Evolutionary conservation across 495 filamentous ascomycete genomes (phyloP), one percentile per base, ranked within the genome.

Genomic region (Penicillium egyptiacum): DNA sequence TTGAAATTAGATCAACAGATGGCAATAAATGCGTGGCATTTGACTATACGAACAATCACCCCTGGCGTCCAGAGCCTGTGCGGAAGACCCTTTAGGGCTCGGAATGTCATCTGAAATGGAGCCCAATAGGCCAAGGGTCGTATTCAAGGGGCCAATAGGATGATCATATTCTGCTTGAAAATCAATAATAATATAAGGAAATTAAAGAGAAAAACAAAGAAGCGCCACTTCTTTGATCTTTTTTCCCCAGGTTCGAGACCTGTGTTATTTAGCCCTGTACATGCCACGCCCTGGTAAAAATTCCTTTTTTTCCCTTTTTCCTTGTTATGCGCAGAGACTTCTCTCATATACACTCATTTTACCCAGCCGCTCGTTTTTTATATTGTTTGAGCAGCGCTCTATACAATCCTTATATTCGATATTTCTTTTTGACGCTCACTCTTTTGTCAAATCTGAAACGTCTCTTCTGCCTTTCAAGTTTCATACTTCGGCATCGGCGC

Each of bases 371-470:
- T 62, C 57, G 30, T 65, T 46, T 65, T 46, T 66, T 62, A 63
- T 62, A 53, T 51, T 14, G 37, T 56, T 41, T 50, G 65, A 71
- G 69, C 69, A 61, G 65, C 56, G 61, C 69, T 72, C 50, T 28
- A 49, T 56, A 68, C 61, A 40, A 62, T 70, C 69, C 50, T 64
- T 68, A 63, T 46, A 41, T 56, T 48, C 46, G 20, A 53, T 25
- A 33, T 1, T 39, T 49, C 22, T 50, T 30, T 45, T 60, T 55
- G 60, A 67, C 63, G 66, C 61, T 55, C 66, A 66, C 62, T 71
- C 63, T 12, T 67, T 67, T 61, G 63, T 54, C 61, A 61, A 53
- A 47, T 20, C 11, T 35, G 16, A 43, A 42, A 50, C 52, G 57
- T 35, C 39, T 37, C 42, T n/a, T 11, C 33, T 37, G 33, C 33